Conservation (phyloP, 1,139 yeast genomes). For the Diutina mesorugosa region DNA sequence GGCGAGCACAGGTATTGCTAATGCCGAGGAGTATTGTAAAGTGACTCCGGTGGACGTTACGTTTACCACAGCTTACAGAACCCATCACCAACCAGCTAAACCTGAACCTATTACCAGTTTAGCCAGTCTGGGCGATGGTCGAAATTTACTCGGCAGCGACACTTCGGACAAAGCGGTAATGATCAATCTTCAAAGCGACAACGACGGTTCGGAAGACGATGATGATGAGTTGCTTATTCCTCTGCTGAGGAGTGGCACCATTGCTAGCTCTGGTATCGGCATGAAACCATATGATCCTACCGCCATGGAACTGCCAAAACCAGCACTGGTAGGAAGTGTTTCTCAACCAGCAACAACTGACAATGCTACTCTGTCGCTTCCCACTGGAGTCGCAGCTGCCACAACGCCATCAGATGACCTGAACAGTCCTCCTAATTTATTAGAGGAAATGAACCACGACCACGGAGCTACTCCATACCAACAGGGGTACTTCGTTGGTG, state of each 20-base stretch:
- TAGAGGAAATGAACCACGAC: neutral
- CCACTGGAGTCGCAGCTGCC: neutral
- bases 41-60: neutral
- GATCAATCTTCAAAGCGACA: neutral
- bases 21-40: neutral
- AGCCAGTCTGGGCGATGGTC: neutral
- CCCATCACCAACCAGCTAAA: neutral
- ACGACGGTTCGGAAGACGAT: neutral
- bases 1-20: neutral
- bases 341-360: neutral
- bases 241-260: neutral
- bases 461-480: constrained; percentile 1
- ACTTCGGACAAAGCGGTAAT: neutral
- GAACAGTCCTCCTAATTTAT: neutral
- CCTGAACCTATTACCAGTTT: neutral
- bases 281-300: neutral
- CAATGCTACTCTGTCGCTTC: neutral
- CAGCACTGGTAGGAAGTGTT: neutral
- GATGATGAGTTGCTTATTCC: neutral
- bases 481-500: neutral
- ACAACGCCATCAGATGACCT: neutral
- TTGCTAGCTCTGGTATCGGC: neutral
- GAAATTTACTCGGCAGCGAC: neutral
- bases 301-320: neutral
- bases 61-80: neutral